These are phyloP conservation scores for Termitomyces sp. DNA, from an alignment of 768 basidiomycete genomes.

Conservation along the genomic window DNA sequence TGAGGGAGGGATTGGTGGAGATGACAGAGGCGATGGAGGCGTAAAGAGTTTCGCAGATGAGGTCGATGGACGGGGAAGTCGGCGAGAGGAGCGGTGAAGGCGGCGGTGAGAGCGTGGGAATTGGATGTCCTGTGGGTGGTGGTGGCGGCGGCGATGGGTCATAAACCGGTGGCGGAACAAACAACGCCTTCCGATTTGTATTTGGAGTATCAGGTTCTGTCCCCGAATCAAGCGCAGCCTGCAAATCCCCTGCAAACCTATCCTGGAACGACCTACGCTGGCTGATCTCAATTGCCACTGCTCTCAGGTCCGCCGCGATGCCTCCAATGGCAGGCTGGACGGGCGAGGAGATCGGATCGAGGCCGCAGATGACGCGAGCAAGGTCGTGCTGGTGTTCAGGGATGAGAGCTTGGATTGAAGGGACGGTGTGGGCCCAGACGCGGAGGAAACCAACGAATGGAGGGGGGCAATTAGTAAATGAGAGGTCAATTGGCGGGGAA, in stretches of 20 bases:
- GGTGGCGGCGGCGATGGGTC: slow-evolving; percentile 25
- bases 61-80: slow-evolving; percentile 59
- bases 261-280: slow-evolving; percentile 82
- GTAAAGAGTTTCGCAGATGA: slow-evolving; percentile 86
- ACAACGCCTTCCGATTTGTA: slow-evolving; percentile 44
- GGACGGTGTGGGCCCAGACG: slow-evolving; percentile 68
- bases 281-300: slow-evolving; percentile 83
- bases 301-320: slow-evolving; percentile 76
- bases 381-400: slow-evolving; percentile 77
- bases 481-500: slow-evolving; percentile 48
- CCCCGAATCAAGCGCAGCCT: slow-evolving; percentile 73
- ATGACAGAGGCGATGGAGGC: slow-evolving; percentile 72
- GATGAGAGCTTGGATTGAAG: slow-evolving; percentile 51
- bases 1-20: slow-evolving; percentile 47
- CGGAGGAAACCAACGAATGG: slow-evolving; percentile 62
- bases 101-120: not conserved
- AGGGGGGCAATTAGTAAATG: slow-evolving; percentile 62
- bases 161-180: slow-evolving; percentile 69
- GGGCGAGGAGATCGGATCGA: slow-evolving; percentile 41
- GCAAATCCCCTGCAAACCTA: slow-evolving; percentile 66
- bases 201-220: slow-evolving; percentile 20
- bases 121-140: slow-evolving; percentile 3
- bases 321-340: slow-evolving; percentile 39
- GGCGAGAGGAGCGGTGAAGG: slow-evolving; percentile 26
- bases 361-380: slow-evolving; percentile 70